Evolutionary conservation across 2,329 filamentous ascomycete genomes (phyloP).

Genomic region (Aspergillus ustus): DNA sequence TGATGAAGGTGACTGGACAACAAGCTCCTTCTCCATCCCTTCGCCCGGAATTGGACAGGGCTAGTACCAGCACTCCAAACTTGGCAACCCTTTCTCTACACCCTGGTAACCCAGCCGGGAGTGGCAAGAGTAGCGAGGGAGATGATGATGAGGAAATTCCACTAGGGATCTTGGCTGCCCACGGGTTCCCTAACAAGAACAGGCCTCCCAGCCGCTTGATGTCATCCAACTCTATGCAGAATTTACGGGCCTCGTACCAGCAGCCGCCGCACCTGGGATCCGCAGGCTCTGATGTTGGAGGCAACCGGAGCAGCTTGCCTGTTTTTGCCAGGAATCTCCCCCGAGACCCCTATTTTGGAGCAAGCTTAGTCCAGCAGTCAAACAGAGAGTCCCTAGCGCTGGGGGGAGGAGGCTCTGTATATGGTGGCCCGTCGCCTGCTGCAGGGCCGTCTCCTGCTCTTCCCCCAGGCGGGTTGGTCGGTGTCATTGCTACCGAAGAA

Average conservation of each 20-base stretch:
- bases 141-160: slow-evolving; percentile 89
- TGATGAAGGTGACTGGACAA: slow-evolving; percentile 94
- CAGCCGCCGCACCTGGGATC: slow-evolving; percentile 53
- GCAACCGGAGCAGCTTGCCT: slow-evolving; percentile 64
- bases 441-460: slow-evolving; percentile 41
- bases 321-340: slow-evolving; percentile 83
- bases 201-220: slow-evolving; percentile 72
- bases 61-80: slow-evolving; percentile 66
- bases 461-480: slow-evolving; percentile 79
- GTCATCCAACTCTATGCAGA: slow-evolving; percentile 71
- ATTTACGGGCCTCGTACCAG: slow-evolving; percentile 64
- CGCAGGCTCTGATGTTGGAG: slow-evolving; percentile 59
- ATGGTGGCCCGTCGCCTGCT: slow-evolving; percentile 42
- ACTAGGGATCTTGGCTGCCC: slow-evolving; percentile 81
- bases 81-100: slow-evolving; percentile 50
- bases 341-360: slow-evolving; percentile 82
- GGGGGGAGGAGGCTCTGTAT: slow-evolving; percentile 59
- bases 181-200: slow-evolving; percentile 82
- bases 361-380: slow-evolving; percentile 72
- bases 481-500: slow-evolving; percentile 86
- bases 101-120: slow-evolving; percentile 42
- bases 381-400: slow-evolving; percentile 77
- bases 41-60: slow-evolving; percentile 61
- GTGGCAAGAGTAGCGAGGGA: slow-evolving; percentile 52
- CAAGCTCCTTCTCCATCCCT: slow-evolving; percentile 54